Evolutionary conservation across 352 stramenopile species (phyloP), one percentile per base, ranked within the genome.

Genomic region (Globisporangium acanthophoron): DNA sequence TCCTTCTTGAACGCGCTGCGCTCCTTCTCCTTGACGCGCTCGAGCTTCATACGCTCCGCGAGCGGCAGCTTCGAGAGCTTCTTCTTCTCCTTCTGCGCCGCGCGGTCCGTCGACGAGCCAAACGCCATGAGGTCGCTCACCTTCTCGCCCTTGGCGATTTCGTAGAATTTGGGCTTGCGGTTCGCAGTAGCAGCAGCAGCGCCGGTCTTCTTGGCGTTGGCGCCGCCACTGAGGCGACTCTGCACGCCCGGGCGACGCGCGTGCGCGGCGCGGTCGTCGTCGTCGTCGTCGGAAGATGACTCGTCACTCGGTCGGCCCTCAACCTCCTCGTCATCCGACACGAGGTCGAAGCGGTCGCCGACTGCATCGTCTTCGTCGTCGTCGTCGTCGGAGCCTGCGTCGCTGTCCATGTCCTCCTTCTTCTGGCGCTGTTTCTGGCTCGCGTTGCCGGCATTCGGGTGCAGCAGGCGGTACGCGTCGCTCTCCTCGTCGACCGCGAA

Each of bases 401-500:
- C 92, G 61, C 89, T 98, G 69, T 98, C 94, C 76, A 98, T 96
- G 63, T 98, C 92, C 50, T 96, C 85, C 56, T 91, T 85, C 58
- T 88, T 87, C 41, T 84, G 18, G 35, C 51, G 70, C 53, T 92
- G 84, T 54, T 83, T 78, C 46, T 74, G 52, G 44, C 78, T 83
- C 13, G 67, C 71, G 45, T 86, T 87, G 16, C 76, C 73, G 50
- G 90, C 90, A 69, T 91, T 98, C 44, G 97, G 96, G 69, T 99
- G 97, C 35, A 97, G 77, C 69, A 98, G 76, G 55, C 90, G 90
- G 75, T 98, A 99, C 68, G 98, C 91, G 35, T 98, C 91, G 58
- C 90, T 95, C 44, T 98, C 82, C 63, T 98, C 84, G 74, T 99
- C 96, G 64, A 99, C 97, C 67, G 98, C 72, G 73, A 98, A 99